Percentiles rank a stretch among this genome's conserved stretches.
Evolutionary conservation across 805 yeast species (phyloP).

Genomic region (Wickerhamiella bombiphila): DNA sequence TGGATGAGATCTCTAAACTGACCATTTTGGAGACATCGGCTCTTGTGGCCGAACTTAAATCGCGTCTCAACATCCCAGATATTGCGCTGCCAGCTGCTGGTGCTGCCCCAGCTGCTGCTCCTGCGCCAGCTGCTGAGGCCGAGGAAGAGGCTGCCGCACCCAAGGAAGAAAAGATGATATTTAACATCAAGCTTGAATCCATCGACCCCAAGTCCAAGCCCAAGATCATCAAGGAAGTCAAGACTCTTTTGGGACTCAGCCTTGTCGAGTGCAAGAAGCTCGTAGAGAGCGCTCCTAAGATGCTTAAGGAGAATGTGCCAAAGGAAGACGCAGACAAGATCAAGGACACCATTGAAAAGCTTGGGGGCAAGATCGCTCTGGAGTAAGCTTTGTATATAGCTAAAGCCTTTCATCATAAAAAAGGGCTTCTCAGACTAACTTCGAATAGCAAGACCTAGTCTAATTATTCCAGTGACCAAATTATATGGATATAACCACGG

Average conservation of each 20-base stretch:
- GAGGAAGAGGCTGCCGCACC: slow-evolving; percentile 59
- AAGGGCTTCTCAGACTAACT: too few species aligned
- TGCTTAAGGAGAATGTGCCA: slow-evolving; percentile 84
- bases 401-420: not conserved
- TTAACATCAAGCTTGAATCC: slow-evolving; percentile 79
- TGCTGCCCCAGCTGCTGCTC: slow-evolving; percentile 43
- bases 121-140: slow-evolving; percentile 50
- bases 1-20: slow-evolving; percentile 76
- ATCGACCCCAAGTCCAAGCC: slow-evolving; percentile 94
- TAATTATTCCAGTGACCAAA: too few species aligned
- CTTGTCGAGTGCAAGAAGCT: slow-evolving; percentile 95
- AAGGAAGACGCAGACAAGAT: slow-evolving; percentile 98
- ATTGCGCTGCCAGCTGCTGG: slow-evolving; percentile 70
- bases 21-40: slow-evolving; percentile 89
- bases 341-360: slow-evolving; percentile 78
- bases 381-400: slow-evolving; percentile 42
- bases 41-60: slow-evolving; percentile 53
- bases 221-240: slow-evolving; percentile 94
- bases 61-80: slow-evolving; percentile 83
- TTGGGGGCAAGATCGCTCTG: slow-evolving; percentile 84
- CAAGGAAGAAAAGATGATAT: slow-evolving; percentile 85
- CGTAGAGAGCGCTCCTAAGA: slow-evolving; percentile 95
- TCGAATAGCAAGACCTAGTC: too few species aligned
- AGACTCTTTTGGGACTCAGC: slow-evolving; percentile 76
- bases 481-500: not conserved